phyloP scores from a whole-genome alignment of 768 basidiomycete species.

The Nidula microcarpa region DNA sequence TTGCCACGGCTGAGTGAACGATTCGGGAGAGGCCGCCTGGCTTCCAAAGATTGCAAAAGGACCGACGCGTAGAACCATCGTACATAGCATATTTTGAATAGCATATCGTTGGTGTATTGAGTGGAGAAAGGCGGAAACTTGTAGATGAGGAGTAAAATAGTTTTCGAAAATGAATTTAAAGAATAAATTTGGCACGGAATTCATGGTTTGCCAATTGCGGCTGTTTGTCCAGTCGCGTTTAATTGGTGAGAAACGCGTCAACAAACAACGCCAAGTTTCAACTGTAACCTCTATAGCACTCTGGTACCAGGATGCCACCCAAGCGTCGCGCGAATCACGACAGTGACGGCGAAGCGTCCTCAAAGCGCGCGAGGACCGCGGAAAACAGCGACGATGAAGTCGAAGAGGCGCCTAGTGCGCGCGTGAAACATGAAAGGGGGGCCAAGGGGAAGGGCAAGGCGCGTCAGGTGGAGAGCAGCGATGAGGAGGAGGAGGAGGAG shows the following conservation, averaged over 20 bases:
- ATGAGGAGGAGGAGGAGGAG: conserved; percentile 19
- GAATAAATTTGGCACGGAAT: too few species aligned
- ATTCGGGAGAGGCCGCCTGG: too few species aligned
- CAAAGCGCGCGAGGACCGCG: conserved; percentile 28
- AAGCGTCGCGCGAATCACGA: conserved; percentile 47
- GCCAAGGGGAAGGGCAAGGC: conserved; percentile 29
- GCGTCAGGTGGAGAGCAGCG: conserved; percentile 24
- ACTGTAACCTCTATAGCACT: neutral
- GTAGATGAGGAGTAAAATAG: neutral
- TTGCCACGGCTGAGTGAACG: too few species aligned
- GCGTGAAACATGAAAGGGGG: conserved; percentile 10
- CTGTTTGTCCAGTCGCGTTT: neutral
- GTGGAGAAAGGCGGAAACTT: neutral
- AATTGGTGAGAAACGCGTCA: neutral
- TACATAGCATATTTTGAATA: too few species aligned
- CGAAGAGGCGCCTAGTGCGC: conserved; percentile 13
- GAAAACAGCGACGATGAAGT: conserved; percentile 19
- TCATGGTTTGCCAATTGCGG: neutral
- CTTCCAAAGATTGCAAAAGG: too few species aligned
- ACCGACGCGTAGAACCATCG: too few species aligned
- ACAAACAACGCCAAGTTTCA: neutral
- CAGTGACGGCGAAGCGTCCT: conserved; percentile 38
- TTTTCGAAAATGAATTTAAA: too few species aligned
- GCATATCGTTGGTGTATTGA: too few species aligned
- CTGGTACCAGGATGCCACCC: conserved; percentile 35